Evolutionary conservation across 345 rosid species (phyloP).

Genomic region (Alliaria petiolata): DNA sequence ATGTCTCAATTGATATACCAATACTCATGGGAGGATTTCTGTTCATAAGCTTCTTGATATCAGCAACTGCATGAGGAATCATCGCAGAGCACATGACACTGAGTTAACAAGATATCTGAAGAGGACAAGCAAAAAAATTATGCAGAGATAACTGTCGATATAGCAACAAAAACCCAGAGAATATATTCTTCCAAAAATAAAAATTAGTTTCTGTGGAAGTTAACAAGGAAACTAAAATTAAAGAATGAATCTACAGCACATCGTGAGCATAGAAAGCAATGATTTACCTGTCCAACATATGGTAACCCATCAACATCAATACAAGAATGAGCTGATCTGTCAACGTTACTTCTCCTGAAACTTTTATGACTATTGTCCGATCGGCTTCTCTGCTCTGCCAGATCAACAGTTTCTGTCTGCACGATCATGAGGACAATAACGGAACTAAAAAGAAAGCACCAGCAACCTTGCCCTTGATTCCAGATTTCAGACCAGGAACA

Average conservation of each 20-base stretch:
- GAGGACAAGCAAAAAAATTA: neutral
- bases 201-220: neutral
- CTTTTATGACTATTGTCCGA: constrained; percentile 39
- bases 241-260: neutral
- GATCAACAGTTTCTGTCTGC: constrained; percentile 89
- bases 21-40: constrained; percentile 47
- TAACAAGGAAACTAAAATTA: neutral
- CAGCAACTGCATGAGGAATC: constrained; percentile 45
- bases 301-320: constrained; percentile 96
- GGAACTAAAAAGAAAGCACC: neutral
- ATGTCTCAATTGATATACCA: constrained; percentile 58
- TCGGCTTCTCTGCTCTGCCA: constrained; percentile 54
- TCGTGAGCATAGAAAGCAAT: neutral
- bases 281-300: constrained; percentile 80
- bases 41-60: constrained; percentile 67
- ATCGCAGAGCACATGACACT: neutral
- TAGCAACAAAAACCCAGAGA: neutral
- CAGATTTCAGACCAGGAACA: constrained; percentile 76
- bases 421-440: constrained; percentile 6
- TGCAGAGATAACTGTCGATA: neutral
- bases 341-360: constrained; percentile 56
- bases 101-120: neutral
- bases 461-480: constrained; percentile 80
- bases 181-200: neutral
- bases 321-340: constrained; percentile 44